phyloP scores from a whole-genome alignment of 495 filamentous ascomycete genomes.

The Corynascus novoguineensis region DNA sequence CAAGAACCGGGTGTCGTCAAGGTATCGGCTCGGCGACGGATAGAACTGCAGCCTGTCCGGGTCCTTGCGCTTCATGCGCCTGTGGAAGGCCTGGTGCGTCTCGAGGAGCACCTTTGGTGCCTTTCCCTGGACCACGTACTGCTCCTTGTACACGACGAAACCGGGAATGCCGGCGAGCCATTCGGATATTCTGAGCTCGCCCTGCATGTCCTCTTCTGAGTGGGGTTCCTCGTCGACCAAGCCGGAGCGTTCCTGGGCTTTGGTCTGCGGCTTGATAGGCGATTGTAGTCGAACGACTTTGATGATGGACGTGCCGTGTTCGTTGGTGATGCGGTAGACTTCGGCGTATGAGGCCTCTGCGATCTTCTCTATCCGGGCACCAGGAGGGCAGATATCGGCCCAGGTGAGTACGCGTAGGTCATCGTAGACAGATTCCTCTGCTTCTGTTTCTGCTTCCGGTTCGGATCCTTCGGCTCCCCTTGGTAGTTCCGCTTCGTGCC shows the following conservation, averaged over 20 bases:
- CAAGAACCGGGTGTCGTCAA: slow-evolving; percentile 66
- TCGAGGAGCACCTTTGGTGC: slow-evolving; percentile 56
- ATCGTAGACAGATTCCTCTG: slow-evolving; percentile 6
- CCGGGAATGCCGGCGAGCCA: slow-evolving; percentile 73
- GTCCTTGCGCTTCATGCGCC: slow-evolving; percentile 53
- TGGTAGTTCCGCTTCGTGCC: neutral
- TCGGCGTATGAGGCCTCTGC: slow-evolving; percentile 66
- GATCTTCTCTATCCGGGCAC: slow-evolving; percentile 54
- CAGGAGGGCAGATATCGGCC: slow-evolving; percentile 45
- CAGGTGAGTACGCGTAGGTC: slow-evolving; percentile 42
- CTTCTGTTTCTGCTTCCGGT: neutral
- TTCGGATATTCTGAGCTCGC: slow-evolving; percentile 70
- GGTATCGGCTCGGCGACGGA: slow-evolving; percentile 54
- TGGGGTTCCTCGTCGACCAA: slow-evolving; percentile 47
- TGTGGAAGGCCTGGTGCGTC: slow-evolving; percentile 59
- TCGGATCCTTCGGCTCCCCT: neutral
- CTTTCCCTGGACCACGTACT: slow-evolving; percentile 65
- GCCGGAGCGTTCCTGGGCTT: slow-evolving; percentile 41
- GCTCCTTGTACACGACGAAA: slow-evolving; percentile 84
- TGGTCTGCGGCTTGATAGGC: slow-evolving; percentile 42
- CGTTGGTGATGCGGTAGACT: slow-evolving; percentile 56
- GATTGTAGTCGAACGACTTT: slow-evolving; percentile 48
- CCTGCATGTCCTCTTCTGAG: slow-evolving; percentile 35
- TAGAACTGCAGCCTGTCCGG: slow-evolving; percentile 60
- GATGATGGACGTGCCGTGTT: slow-evolving; percentile 45